phyloP scores from a whole-genome alignment of 176 grass and related monocot species.

The Triticum timopheevii region DNA sequence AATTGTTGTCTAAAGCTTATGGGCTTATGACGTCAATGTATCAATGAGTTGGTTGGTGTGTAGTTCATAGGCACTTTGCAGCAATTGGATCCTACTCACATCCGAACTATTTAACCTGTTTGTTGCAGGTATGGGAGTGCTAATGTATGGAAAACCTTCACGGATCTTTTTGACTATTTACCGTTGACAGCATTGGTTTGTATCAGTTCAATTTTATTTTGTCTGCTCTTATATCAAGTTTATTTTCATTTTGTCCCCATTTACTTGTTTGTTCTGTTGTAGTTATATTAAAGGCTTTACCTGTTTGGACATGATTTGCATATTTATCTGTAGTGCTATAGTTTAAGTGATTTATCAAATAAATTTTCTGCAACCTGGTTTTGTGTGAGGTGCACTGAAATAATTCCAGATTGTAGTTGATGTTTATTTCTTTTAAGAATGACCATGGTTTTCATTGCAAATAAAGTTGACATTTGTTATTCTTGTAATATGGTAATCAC shows the following conservation, averaged over 20 bases:
- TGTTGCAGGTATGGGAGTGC: constrained; percentile 62
- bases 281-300: neutral
- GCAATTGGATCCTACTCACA: neutral
- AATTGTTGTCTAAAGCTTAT: neutral
- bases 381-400: neutral
- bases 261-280: neutral
- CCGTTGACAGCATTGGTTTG: constrained; percentile 55
- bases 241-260: neutral
- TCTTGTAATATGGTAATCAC: neutral
- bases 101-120: constrained; percentile 20
- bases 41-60: neutral
- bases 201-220: constrained; percentile 21
- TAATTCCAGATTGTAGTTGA: neutral
- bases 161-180: constrained; percentile 72
- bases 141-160: constrained; percentile 74
- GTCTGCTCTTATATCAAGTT: neutral
- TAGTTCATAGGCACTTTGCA: neutral
- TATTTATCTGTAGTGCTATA: neutral
- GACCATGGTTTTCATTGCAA: neutral
- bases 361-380: neutral
- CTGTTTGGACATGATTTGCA: neutral
- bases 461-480: neutral
- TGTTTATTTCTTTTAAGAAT: neutral
- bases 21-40: neutral
- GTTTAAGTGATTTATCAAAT: neutral